Percentiles rank a stretch among this genome's conserved stretches.
phyloP scores from a whole-genome alignment of 176 grass and related monocot species.

The Miscanthus lutarioriparius region DNA sequence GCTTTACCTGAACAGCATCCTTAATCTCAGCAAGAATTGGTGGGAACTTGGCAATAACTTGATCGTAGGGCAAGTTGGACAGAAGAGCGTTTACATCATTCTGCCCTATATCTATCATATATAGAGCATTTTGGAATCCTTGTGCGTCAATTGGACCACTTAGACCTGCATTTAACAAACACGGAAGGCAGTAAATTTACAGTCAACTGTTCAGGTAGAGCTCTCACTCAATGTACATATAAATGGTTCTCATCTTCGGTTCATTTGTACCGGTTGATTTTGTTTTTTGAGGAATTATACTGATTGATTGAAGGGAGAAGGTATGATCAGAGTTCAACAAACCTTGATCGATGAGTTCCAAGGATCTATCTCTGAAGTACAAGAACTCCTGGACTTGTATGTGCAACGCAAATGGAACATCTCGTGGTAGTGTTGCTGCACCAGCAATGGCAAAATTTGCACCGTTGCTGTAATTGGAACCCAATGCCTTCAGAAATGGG shows the following conservation, averaged over 20 bases:
- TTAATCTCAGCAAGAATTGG: slow-evolving; percentile 62
- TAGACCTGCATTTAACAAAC: slow-evolving; percentile 41
- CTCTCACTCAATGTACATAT: neutral
- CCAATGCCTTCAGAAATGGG: slow-evolving; percentile 72
- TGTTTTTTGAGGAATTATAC: neutral
- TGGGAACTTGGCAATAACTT: slow-evolving; percentile 56
- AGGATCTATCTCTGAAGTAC: slow-evolving; percentile 72
- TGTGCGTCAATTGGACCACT: slow-evolving; percentile 43
- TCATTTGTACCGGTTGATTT: neutral
- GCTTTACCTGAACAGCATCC: slow-evolving; percentile 59
- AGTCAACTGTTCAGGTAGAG: neutral
- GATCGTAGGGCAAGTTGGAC: slow-evolving; percentile 41
- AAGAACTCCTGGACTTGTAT: slow-evolving; percentile 77
- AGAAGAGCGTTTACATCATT: slow-evolving; percentile 68
- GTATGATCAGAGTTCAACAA: neutral
- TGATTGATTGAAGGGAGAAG: neutral
- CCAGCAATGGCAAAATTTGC: slow-evolving; percentile 82
- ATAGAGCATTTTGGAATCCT: slow-evolving; percentile 67
- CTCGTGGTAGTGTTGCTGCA: slow-evolving; percentile 49
- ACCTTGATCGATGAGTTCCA: slow-evolving; percentile 67
- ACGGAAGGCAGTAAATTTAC: slow-evolving; percentile 8
- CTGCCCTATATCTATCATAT: slow-evolving; percentile 86
- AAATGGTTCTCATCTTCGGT: neutral
- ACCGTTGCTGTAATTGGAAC: slow-evolving; percentile 75
- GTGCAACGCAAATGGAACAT: slow-evolving; percentile 53